Base-by-base conservation (phyloP, 805 yeast genomes). In the Kodamaea neixiangensis region DNA sequence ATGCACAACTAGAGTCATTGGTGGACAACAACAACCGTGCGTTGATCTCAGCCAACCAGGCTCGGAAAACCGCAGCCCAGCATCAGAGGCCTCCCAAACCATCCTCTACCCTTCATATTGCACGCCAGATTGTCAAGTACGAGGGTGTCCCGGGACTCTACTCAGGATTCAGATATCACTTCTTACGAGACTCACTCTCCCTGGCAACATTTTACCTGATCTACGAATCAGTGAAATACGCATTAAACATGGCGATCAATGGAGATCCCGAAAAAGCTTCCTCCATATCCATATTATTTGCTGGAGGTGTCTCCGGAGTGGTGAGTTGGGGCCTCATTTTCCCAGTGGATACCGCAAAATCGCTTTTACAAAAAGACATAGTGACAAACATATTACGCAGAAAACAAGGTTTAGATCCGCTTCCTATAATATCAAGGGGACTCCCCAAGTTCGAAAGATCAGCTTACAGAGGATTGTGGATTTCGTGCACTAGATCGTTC, bases 291-390 rank as follows among this genome's bases (percentile, higher is more conserved):
- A 73, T 59, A 50, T 69, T 58, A 47, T 49, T 84, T 2, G 87
- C 93, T 0, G 96, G 96, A n/a, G 96, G 90, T 0, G 55, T 83
- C 19, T 81, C 94, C 3, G 96, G 96, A 2, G 78, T 85, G 14
- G 67, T 86, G 14, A 78, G 90, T 46, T 89, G 96, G 96, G 67
- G 82, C 2, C 65, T 82, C 0, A 84, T 89, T 3, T 90, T 86
- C 68, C 96, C 96, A 3, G 63, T 89, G 9, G 97, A 89, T 65
- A 89, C 96, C 0, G 74, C 86, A 52, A 89, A 90, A 63, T 82
- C 92, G 1, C 76, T 85, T 51, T 77, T 82, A 41, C 97, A 89
- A 61, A 80, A 86, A 51, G 93, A 89, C 58, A 74, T 86, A 3
- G 86, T 89, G 20, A 74, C 85, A 25, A 83, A 85, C 55, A 82